Base-by-base conservation (phyloP, 2,329 filamentous ascomycete genomes). In the Magnaporthales sp. region DNA sequence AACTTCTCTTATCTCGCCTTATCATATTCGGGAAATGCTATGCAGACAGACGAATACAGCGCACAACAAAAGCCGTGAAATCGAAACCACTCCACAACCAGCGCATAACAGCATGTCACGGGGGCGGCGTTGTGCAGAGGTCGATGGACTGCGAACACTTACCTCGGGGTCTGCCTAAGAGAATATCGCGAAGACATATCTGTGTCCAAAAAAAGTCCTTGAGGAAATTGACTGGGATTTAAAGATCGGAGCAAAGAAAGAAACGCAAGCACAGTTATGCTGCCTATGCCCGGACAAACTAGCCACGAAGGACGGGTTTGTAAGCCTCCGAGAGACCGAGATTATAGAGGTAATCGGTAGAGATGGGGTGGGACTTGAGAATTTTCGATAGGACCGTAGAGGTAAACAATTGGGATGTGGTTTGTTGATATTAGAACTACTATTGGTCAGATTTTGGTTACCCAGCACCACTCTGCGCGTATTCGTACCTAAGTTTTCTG, bases 151-250 rank as follows among this genome's bases (percentile, higher is more conserved):
- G 38, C 2, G 9, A 5, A n/a, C 15, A 67, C 74, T 70, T 68
- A 75, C 74, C 73, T 73, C 2, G 74, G 74, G 54, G 74, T 76
- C 66, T 75, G 73, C 63, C 74, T 68, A 24, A 76, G 67, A 9
- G 74, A 76, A 62, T 76, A 76, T 69, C 74, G 22, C 2, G 63
- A 64, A 51, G 38, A 51, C 38, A 51, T 51, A n/a, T n/a, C n/a
- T 51, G 38, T 19, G 19, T 51, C 38, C 38, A 51, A 51, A 7
- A 51, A 51, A 7, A n/a, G 19, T 19, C 9, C n/a, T 51, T 19
- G 19, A n/a, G 19, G 15, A n/a, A 7, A n/a, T n/a, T 51, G 38
- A 2, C n/a, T 51, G 38, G 19, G 9, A 11, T 51, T n/a, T 51
- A 51, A n/a, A 51, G 38, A 51, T n/a, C 19, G n/a, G 38, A n/a